Percentiles rank a stretch among this genome's conserved stretches.
phyloP scores from a whole-genome alignment of 2,329 filamentous ascomycete species.

The Penicillium sp. region DNA sequence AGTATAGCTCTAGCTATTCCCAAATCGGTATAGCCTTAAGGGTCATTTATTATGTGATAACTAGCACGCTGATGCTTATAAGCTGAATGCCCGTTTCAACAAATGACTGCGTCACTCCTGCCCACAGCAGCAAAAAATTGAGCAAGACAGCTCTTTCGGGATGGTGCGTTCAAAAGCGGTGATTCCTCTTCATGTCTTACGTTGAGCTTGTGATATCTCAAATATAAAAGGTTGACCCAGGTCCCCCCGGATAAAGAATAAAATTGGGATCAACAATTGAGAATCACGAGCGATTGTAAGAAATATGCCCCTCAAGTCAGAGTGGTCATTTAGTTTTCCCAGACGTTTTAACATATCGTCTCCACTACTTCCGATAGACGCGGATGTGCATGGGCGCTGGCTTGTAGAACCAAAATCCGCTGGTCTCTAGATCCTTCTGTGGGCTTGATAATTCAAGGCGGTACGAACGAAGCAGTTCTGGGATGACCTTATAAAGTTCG shows the following conservation, averaged over 20 bases:
- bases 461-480: slow-evolving; percentile 30
- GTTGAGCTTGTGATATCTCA: not conserved
- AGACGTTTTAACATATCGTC: not conserved
- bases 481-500: slow-evolving; percentile 45
- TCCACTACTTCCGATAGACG: slow-evolving; percentile 3
- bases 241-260: not conserved
- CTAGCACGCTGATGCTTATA: no score
- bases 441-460: slow-evolving; percentile 7
- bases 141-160: no score
- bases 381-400: slow-evolving; percentile 6
- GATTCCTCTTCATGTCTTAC: no score
- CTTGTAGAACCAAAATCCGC: slow-evolving; percentile 16
- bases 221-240: not conserved
- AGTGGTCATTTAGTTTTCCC: not conserved
- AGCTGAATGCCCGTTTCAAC: no score
- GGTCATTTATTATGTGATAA: no score
- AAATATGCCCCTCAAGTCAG: not conserved
- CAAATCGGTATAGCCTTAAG: no score
- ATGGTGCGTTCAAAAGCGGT: no score
- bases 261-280: not conserved
- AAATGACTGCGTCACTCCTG: no score
- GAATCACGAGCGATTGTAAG: not conserved
- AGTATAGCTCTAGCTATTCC: no score
- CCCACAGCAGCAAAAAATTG: no score
- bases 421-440: slow-evolving; percentile 3